Percentiles rank a stretch among this genome's conserved stretches.
These are phyloP conservation scores for Mortierella sp. DNA, from an alignment of 371 early-diverging fungal species.

Conservation along the genomic window DNA sequence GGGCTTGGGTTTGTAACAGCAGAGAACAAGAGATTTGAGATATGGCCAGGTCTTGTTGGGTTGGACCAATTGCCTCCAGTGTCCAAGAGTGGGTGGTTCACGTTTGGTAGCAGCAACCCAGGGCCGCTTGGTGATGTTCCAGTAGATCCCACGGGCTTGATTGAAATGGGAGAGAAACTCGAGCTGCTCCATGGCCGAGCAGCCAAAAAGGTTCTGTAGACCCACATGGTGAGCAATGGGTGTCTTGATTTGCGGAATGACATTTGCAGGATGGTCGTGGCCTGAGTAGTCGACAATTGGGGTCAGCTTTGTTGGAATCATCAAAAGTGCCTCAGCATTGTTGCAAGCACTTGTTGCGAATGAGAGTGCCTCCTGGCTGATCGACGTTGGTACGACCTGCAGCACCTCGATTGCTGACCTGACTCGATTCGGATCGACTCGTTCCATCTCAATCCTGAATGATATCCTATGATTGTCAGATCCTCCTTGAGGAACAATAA, in stretches of 20 bases:
- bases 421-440: background rate
- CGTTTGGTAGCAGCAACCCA: background rate
- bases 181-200: background rate
- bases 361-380: background rate
- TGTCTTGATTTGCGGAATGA: background rate
- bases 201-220: background rate
- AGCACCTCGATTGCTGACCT: slow-evolving; percentile 2
- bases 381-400: slow-evolving; percentile 9
- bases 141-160: slow-evolving; percentile 11
- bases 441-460: slow-evolving; percentile 8
- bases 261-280: background rate
- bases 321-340: background rate
- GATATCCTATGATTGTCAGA: slow-evolving; percentile 3
- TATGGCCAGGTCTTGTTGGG: background rate
- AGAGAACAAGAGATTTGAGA: slow-evolving; percentile 2
- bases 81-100: background rate
- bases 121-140: slow-evolving; percentile 9
- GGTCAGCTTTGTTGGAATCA: background rate
- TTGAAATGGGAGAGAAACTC: slow-evolving; percentile 12
- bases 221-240: slow-evolving; percentile 9
- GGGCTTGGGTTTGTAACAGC: background rate
- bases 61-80: slow-evolving; percentile 1
- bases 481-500: slow-evolving; percentile 9
- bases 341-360: background rate
- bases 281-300: background rate